A percentile compares a stretch with the other conserved stretches of the same genome.
These are phyloP conservation scores for Cercophora scortea DNA, from an alignment of 495 filamentous ascomycete species.

Conservation along the genomic window DNA sequence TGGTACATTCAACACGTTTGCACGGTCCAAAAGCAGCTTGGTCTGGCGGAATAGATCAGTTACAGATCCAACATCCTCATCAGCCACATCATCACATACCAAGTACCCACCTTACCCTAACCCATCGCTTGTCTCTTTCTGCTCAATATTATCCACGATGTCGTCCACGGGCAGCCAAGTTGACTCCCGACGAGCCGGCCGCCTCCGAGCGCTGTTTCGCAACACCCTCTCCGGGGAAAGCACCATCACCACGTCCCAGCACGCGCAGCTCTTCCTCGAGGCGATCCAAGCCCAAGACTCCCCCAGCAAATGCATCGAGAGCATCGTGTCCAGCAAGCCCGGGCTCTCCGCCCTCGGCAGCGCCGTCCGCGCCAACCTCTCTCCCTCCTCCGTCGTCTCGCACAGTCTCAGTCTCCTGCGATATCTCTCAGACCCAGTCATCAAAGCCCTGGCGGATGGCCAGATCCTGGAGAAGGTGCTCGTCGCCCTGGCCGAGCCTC, in stretches of 20 bases:
- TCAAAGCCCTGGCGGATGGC: constrained; percentile 50
- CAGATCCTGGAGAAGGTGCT: constrained; percentile 48
- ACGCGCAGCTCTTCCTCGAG: constrained; percentile 55
- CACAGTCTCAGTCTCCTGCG: constrained; percentile 25
- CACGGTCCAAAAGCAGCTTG: no score
- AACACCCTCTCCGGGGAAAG: constrained; percentile 20
- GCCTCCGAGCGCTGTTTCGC: constrained; percentile 22
- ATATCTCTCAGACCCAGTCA: constrained; percentile 29
- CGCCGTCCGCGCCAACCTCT: constrained; percentile 42
- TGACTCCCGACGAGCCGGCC: constrained; percentile 4
- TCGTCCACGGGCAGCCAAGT: constrained; percentile 6
- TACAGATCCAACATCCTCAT: background rate
- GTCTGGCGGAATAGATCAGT: no score
- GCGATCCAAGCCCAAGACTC: constrained; percentile 45
- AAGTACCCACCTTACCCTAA: background rate
- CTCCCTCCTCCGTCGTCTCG: constrained; percentile 43
- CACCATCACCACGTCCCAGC: constrained; percentile 13
- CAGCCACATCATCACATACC: background rate
- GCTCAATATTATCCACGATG: background rate
- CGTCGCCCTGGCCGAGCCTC: constrained; percentile 46
- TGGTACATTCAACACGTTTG: no score
- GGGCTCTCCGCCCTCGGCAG: constrained; percentile 42
- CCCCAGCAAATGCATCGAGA: constrained; percentile 44
- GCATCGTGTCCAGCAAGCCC: constrained; percentile 40
- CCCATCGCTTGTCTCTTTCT: no score